A percentile compares a stretch with the other conserved stretches of the same genome.
These are phyloP conservation scores for Glutinoglossum americanum DNA, from an alignment of 495 filamentous ascomycete genomes.

Conservation along the genomic window DNA sequence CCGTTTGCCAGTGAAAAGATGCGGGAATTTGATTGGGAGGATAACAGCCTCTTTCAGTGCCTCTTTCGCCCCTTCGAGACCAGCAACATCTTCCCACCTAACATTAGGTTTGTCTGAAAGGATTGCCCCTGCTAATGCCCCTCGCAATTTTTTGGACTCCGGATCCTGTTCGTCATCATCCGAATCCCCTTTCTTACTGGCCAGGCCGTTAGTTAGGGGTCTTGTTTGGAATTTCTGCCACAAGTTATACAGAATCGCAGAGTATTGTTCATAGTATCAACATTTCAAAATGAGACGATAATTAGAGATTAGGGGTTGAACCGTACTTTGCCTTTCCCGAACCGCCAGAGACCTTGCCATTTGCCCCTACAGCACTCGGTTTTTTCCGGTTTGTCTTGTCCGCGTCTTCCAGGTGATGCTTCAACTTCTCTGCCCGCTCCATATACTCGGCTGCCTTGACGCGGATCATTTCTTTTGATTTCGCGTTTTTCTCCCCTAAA, in stretches of 20 bases:
- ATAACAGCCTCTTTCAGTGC: constrained; percentile 95
- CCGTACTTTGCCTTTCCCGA: constrained; percentile 42
- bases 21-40: constrained; percentile 92
- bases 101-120: constrained; percentile 87
- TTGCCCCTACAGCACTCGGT: constrained; percentile 63
- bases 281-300: not conserved
- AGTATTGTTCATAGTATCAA: not conserved
- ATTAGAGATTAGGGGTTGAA: not conserved
- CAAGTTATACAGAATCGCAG: not conserved
- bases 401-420: constrained; percentile 58
- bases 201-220: constrained; percentile 3
- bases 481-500: constrained; percentile 72
- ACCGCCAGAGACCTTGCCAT: constrained; percentile 56
- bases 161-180: constrained; percentile 57
- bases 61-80: constrained; percentile 85
- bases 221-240: not conserved
- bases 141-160: constrained; percentile 84
- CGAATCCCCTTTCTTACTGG: constrained; percentile 18
- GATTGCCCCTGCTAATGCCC: constrained; percentile 78
- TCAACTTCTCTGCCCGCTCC: constrained; percentile 94
- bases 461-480: constrained; percentile 90
- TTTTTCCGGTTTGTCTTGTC: constrained; percentile 50
- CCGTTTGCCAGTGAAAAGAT: constrained; percentile 88
- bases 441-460: constrained; percentile 89
- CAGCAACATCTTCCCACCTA: constrained; percentile 96